Evolutionary conservation across 164 flowering plant species (phyloP), one percentile per base, ranked within the genome.

Genomic region (Warburgia ugandensis): DNA sequence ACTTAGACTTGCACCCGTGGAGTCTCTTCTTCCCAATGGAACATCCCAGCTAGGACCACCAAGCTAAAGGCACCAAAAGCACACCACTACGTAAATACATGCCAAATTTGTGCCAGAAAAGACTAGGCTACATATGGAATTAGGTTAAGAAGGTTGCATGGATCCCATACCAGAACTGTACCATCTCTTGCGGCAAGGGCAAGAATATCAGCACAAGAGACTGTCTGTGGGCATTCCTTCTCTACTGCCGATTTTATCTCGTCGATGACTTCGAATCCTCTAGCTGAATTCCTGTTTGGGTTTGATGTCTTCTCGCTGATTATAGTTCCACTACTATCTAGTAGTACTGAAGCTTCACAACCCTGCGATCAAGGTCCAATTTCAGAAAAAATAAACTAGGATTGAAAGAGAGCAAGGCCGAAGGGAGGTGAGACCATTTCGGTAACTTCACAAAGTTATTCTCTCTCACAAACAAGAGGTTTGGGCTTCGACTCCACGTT

Each of bases 11-110:
- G 97, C 97, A 10, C 70, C 74, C 65, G 51, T 77, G 0, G 97
- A 65, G 63, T 94, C 99, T 61, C 89, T 94, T 59, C 99, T 84
- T 57, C 99, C 99, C 32, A 94, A 59, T 55, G 99, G 96, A 1
- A 92, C 99, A 43, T 62, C 87, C 99, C 96, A 92, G 64, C 61
- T 63, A 1, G 91, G 96, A 30, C 99, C 99, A 28, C 96, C 97
- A 55, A 77, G 56, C 99, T 89, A 61, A 28, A 47, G 2, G 33
- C 12, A 47, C 29, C 32, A 14, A n/a, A 23, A 16, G 6, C 45
- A 17, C 5, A 5, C 23, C 27, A 44, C 7, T 39, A 7, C 5
- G 17, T 39, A 2, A 39, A 12, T 39, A n/a, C n/a, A n/a, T n/a
- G n/a, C n/a, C n/a, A n/a, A n/a, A n/a, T 39, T 7, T 39, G 43